phyloP scores from a whole-genome alignment of 148 eudicot genomes.

The Amaranthus hypochondriacus region DNA sequence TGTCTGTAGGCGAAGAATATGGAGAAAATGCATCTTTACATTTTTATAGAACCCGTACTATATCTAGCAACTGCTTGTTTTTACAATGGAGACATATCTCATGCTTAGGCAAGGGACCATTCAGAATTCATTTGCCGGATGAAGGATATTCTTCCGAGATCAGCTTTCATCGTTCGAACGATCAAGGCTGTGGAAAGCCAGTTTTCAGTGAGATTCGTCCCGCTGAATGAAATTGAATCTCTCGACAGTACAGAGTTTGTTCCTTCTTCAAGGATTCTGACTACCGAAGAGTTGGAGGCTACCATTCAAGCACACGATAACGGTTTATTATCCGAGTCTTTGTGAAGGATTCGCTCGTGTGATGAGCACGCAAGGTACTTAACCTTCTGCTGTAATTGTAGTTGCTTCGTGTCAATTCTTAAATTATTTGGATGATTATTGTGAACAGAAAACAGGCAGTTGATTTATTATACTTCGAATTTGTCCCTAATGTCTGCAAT shows the following conservation, averaged over 20 bases:
- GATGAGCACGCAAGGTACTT: not conserved
- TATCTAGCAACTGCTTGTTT: not conserved
- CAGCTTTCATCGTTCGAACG: conserved; percentile 53
- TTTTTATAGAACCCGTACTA: not conserved
- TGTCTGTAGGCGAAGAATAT: not conserved
- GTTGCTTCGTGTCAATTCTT: too few species aligned
- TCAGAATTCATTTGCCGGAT: conserved; percentile 71
- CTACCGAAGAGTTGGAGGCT: conserved; percentile 43
- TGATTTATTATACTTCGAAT: too few species aligned
- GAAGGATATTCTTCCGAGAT: conserved; percentile 65
- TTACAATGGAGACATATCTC: not conserved
- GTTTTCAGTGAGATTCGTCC: conserved; percentile 38
- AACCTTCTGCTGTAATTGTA: too few species aligned
- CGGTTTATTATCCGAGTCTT: conserved; percentile 18
- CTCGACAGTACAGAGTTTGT: conserved; percentile 27
- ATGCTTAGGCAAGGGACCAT: conserved; percentile 64
- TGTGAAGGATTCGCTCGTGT: conserved; percentile 4
- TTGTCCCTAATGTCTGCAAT: too few species aligned
- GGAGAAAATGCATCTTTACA: not conserved
- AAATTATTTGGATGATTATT: too few species aligned
- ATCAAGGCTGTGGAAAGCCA: conserved; percentile 44
- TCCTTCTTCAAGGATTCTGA: conserved; percentile 54
- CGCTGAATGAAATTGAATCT: conserved; percentile 32
- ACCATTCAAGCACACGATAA: conserved; percentile 9
- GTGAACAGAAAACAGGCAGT: too few species aligned